Evolutionary conservation across 2,329 filamentous ascomycete species (phyloP).

Genomic region (Dactylellina haptotyla): DNA sequence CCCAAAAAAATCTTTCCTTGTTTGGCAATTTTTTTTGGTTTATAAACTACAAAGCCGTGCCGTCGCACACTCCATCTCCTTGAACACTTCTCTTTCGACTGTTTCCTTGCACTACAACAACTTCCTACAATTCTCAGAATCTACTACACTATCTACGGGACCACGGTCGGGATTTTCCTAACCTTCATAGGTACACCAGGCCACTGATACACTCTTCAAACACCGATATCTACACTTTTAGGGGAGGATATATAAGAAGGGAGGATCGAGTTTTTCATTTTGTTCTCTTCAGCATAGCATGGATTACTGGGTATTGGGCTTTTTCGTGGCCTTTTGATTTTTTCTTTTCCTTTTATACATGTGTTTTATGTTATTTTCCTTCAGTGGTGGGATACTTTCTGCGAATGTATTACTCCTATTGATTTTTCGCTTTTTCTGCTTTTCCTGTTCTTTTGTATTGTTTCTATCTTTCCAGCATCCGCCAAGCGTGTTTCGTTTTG

Average conservation of each 20-base stretch:
- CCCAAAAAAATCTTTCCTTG: slow-evolving; percentile 44
- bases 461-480: slow-evolving; percentile 32
- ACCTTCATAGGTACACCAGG: neutral
- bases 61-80: slow-evolving; percentile 49
- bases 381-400: slow-evolving; percentile 46
- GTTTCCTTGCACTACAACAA: neutral
- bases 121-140: neutral
- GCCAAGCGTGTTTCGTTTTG: slow-evolving; percentile 40
- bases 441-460: slow-evolving; percentile 19
- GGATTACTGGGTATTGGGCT: slow-evolving; percentile 44
- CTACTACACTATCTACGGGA: slow-evolving; percentile 3
- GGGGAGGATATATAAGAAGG: slow-evolving; percentile 34
- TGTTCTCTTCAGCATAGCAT: slow-evolving; percentile 52
- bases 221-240: slow-evolving; percentile 27
- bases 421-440: slow-evolving; percentile 6
- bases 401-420: slow-evolving; percentile 52
- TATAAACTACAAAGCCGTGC: slow-evolving; percentile 32
- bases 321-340: slow-evolving; percentile 26
- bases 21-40: slow-evolving; percentile 21
- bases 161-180: slow-evolving; percentile 8
- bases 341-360: slow-evolving; percentile 10
- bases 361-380: slow-evolving; percentile 22
- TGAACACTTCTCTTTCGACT: slow-evolving; percentile 13
- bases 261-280: slow-evolving; percentile 19
- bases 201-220: slow-evolving; percentile 12